A percentile compares a stretch with the other conserved stretches of the same genome.
phyloP scores from a whole-genome alignment of 192 early-diverging fungal species.

The Gaertneriomyces semiglobifer region DNA sequence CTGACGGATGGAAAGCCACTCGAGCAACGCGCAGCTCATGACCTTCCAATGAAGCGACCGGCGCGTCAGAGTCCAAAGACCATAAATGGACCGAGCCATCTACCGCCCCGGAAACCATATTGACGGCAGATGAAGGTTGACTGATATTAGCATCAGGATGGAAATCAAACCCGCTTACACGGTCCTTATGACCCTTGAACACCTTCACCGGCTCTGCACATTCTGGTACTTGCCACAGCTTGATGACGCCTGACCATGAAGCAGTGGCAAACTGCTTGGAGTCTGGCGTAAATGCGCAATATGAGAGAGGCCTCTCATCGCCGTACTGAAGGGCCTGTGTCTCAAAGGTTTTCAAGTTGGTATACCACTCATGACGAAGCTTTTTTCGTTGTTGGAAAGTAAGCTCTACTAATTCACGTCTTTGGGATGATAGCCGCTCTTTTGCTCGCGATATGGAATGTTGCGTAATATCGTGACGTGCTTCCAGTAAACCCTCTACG shows the following conservation, averaged over 20 bases:
- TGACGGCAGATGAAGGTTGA: slow-evolving; percentile 53
- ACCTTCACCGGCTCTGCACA: slow-evolving; percentile 44
- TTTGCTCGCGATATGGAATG: slow-evolving; percentile 73
- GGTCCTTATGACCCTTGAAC: slow-evolving; percentile 73
- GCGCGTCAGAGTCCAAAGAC: slow-evolving; percentile 72
- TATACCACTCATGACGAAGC: slow-evolving; percentile 69
- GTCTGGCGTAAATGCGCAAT: slow-evolving; percentile 76
- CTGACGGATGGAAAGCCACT: slow-evolving; percentile 88
- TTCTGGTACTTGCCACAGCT: slow-evolving; percentile 83
- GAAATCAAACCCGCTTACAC: slow-evolving; percentile 84
- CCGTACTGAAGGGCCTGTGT: slow-evolving; percentile 80
- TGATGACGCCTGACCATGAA: slow-evolving; percentile 79
- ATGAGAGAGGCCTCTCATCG: slow-evolving; percentile 80
- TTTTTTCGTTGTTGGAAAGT: slow-evolving; percentile 65
- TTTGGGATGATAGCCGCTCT: slow-evolving; percentile 60
- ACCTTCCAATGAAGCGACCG: slow-evolving; percentile 73
- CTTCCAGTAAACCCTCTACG: slow-evolving; percentile 60
- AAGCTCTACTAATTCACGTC: slow-evolving; percentile 55
- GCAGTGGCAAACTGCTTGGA: slow-evolving; percentile 72
- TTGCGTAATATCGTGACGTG: slow-evolving; percentile 65
- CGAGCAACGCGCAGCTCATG: slow-evolving; percentile 80
- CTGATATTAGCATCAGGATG: slow-evolving; percentile 74
- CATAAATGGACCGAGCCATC: slow-evolving; percentile 79
- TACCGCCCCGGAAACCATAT: slow-evolving; percentile 80
- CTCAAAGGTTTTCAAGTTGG: slow-evolving; percentile 64